Percentiles rank a stretch among this genome's conserved stretches.
Conservation (phyloP, 139 green algal species). For the Chlamydomonas sp. region DNA sequence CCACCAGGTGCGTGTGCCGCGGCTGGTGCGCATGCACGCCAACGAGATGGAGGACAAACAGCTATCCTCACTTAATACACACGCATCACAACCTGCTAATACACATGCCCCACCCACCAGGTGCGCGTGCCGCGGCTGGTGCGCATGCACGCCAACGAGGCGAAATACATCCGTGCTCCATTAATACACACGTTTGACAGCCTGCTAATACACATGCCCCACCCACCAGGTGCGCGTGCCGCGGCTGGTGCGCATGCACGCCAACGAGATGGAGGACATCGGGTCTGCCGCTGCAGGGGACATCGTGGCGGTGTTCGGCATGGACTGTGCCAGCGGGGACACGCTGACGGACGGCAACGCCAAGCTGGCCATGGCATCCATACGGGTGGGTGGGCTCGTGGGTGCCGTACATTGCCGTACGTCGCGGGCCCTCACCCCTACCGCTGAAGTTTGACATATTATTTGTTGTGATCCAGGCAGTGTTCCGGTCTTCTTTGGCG, state of each 20-base stretch:
- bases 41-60: slow-evolving; percentile 95
- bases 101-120: slow-evolving; percentile 17
- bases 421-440: too few relatives aligned
- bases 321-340: slow-evolving; percentile 97
- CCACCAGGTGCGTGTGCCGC: slow-evolving; percentile 78
- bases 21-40: slow-evolving; percentile 91
- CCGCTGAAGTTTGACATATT: too few relatives aligned
- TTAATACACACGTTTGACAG: too few relatives aligned
- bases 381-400: slow-evolving; percentile 53
- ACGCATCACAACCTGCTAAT: too few relatives aligned
- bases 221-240: slow-evolving; percentile 79
- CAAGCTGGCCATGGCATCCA: slow-evolving; percentile 89
- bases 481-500: too few relatives aligned
- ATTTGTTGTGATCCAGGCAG: too few relatives aligned
- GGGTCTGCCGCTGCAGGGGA: slow-evolving; percentile 81
- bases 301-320: slow-evolving; percentile 98
- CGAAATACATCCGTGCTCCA: slow-evolving; percentile 87
- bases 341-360: slow-evolving; percentile 83
- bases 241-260: slow-evolving; percentile 93
- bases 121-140: slow-evolving; percentile 90
- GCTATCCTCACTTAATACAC: slow-evolving; percentile 55
- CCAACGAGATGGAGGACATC: slow-evolving; percentile 94
- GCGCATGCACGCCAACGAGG: slow-evolving; percentile 91
- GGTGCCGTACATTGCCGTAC: background rate
- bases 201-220: background rate